Evolutionary conservation across 257 asterid species (phyloP), one percentile per base, ranked within the genome.

Genomic region (Capsicum chinense): DNA sequence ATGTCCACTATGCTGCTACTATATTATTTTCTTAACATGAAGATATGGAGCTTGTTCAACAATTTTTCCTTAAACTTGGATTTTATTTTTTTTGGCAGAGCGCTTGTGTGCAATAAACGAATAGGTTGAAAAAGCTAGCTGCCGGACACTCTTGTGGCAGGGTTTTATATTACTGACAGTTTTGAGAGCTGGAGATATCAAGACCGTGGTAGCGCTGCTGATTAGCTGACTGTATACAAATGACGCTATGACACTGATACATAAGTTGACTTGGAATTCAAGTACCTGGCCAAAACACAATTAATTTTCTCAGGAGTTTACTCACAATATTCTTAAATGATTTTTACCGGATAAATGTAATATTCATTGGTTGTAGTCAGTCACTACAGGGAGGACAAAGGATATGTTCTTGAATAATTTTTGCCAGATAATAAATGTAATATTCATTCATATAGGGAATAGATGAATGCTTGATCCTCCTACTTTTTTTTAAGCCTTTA

Each of bases 91-190:
- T 74, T 50, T 66, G 26, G 64, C 94, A 94, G 98, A 94, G 92
- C 91, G 97, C 88, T 54, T 93, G 83, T 93, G 98, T 63, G 85
- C 92, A 42, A 83, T 58, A 81, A 91, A 91, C 47, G 88, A 88
- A 80, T 84, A 83, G 84, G 57, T 85, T 84, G 84, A 80, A 73
- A 56, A 16, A 82, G 86, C 80, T 83, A 80, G 26, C 57, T 19
- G 19, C 58, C 56, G 15, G 50, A 56, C 3, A 78, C 50, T 14
- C 81, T 78, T 78, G 82, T 15, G 1, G 64, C 10, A 54, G 82
- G 64, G 8, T 78, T 54, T 78, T 78, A 26, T 78, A 54, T 57
- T 54, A 78, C 82, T 78, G 64, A 74, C 15, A 78, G 64, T 78
- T 13, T 54, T 78, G 82, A 16, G 63, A 78, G 64, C 64, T 54